Evolutionary conservation across 192 early-diverging fungal species (phyloP).

Genomic region (Pecoramyces ruminantium): DNA sequence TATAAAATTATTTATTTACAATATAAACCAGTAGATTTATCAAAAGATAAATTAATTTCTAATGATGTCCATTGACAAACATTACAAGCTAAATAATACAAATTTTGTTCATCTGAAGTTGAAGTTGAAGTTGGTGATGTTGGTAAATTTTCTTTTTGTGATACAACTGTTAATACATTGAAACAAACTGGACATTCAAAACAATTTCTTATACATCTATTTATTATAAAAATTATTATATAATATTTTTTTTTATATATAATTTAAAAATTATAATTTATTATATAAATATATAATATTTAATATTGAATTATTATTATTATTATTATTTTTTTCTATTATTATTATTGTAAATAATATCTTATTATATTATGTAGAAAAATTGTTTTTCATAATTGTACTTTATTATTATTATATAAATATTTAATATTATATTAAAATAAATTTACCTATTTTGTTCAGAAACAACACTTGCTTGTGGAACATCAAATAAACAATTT

Average conservation of each 20-base stretch:
- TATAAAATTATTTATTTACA: constrained; percentile 22
- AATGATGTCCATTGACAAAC: constrained; percentile 88
- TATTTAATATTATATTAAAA: background rate
- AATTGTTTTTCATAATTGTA: no score
- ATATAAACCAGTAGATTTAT: constrained; percentile 78
- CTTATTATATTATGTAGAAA: no score
- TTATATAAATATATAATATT: no score
- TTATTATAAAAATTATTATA: no score
- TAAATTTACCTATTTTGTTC: constrained; percentile 64
- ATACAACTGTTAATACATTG: constrained; percentile 52
- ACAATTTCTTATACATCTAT: constrained; percentile 76
- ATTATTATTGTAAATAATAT: no score
- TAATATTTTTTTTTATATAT: no score
- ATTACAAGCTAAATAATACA: constrained; percentile 62
- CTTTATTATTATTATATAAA: no score
- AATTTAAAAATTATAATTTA: no score
- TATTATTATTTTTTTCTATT: no score
- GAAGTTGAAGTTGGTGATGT: constrained; percentile 4
- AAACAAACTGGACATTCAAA: constrained; percentile 83
- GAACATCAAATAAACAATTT: constrained; percentile 92
- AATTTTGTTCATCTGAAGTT: constrained; percentile 10
- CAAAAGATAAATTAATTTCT: constrained; percentile 82
- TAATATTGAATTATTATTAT: no score
- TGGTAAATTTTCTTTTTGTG: background rate
- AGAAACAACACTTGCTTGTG: constrained; percentile 86